Percentiles rank a stretch among this genome's conserved stretches.
Evolutionary conservation across 1,139 yeast species (phyloP).

Genomic region (Arxiozyma telluris): DNA sequence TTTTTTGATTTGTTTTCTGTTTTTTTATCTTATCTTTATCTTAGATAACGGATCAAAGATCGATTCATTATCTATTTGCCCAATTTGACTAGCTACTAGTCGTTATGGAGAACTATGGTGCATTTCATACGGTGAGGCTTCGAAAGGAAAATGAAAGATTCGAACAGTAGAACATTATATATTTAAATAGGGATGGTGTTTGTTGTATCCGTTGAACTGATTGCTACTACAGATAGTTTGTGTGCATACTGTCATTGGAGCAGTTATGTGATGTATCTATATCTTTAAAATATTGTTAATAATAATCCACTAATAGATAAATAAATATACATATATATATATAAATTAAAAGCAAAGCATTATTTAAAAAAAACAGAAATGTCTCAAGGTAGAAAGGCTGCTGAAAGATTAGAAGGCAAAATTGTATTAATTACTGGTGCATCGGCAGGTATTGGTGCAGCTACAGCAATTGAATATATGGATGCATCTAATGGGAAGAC

Average conservation of each 20-base stretch:
- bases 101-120: not conserved
- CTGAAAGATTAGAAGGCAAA: constrained; percentile 37
- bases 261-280: too few species aligned
- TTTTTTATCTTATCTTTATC: too few species aligned
- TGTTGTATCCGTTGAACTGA: not conserved
- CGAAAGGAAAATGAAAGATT: not conserved
- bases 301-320: too few species aligned
- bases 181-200: not conserved
- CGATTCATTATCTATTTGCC: not conserved
- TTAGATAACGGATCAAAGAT: not conserved
- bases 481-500: constrained; percentile 58
- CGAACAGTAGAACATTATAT: too few species aligned
- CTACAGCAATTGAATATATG: constrained; percentile 67
- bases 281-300: too few species aligned
- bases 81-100: too few species aligned
- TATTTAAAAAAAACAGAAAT: constrained; percentile 14
- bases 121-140: not conserved
- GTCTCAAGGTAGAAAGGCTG: constrained; percentile 36
- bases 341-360: not conserved
- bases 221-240: too few species aligned
- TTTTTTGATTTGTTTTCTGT: not conserved
- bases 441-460: constrained; percentile 57
- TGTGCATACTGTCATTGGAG: not conserved
- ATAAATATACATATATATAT: not conserved
- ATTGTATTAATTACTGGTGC: constrained; percentile 38